Percentiles rank a stretch among this genome's conserved stretches.
phyloP scores from a whole-genome alignment of 257 asterid species.

The Fraxinus americana region DNA sequence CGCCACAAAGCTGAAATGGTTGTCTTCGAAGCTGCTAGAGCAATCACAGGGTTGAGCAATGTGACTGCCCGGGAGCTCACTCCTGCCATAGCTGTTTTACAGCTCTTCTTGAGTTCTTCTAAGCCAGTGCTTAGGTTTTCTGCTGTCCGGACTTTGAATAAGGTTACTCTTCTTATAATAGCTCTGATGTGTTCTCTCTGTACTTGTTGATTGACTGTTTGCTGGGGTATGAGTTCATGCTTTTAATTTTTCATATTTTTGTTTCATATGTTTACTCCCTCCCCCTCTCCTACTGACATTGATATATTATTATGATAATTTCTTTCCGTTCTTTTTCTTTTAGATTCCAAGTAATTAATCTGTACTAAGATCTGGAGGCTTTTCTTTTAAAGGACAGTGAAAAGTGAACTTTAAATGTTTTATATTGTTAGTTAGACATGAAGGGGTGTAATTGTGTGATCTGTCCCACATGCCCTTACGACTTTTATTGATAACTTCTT shows the following conservation, averaged over 20 bases:
- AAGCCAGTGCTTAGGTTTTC: constrained; percentile 96
- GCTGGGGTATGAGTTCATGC: neutral
- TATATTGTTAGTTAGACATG: neutral
- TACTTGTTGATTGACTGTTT: neutral
- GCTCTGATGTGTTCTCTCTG: constrained; percentile 1
- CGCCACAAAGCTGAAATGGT: constrained; percentile 98
- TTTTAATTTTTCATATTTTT: neutral
- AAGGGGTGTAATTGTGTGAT: neutral
- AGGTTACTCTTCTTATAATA: constrained; percentile 49
- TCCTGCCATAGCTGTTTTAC: constrained; percentile 88
- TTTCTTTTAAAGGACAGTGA: neutral
- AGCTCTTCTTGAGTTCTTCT: constrained; percentile 85
- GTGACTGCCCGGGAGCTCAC: constrained; percentile 86
- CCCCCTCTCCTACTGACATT: neutral
- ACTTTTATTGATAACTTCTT: constrained; percentile 11
- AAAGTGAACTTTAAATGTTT: neutral
- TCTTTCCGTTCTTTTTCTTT: neutral
- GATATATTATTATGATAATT: neutral
- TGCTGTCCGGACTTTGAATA: constrained; percentile 89
- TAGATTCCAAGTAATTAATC: constrained; percentile 4
- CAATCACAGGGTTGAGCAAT: constrained; percentile 80
- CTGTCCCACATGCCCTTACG: constrained; percentile 2
- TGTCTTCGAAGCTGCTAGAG: constrained; percentile 94
- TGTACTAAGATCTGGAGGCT: neutral
- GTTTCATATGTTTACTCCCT: constrained; percentile 13